Evolutionary conservation across 352 stramenopile genomes (phyloP).

Genomic region (Halophytophthora batemanensis): DNA sequence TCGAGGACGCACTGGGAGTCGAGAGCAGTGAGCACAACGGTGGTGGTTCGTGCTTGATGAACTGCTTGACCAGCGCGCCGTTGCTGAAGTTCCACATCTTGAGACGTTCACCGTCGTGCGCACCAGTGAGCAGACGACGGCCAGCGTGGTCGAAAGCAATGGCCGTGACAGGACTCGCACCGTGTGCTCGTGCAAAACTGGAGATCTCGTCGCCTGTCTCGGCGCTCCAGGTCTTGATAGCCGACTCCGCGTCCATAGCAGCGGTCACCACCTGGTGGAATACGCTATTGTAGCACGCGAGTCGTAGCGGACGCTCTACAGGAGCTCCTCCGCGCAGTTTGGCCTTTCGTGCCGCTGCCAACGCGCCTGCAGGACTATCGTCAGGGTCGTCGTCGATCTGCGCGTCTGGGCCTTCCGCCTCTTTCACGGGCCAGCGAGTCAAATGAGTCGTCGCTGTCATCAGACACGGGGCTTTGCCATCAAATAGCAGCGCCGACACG

Average conservation of each 20-base stretch:
- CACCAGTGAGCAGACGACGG: slow-evolving; percentile 73
- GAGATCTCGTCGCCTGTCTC: slow-evolving; percentile 83
- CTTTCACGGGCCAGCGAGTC: slow-evolving; percentile 66
- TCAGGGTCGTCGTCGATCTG: slow-evolving; percentile 37
- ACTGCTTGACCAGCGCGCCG: slow-evolving; percentile 79
- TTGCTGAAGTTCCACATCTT: slow-evolving; percentile 93
- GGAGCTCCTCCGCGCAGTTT: slow-evolving; percentile 10
- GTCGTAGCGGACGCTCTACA: slow-evolving; percentile 32
- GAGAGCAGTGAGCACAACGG: slow-evolving; percentile 21
- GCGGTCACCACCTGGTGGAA: slow-evolving; percentile 85
- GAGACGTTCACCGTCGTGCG: slow-evolving; percentile 69
- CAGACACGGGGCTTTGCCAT: slow-evolving; percentile 60
- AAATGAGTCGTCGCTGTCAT: slow-evolving; percentile 70
- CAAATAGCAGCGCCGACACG: slow-evolving; percentile 65
- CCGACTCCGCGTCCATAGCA: slow-evolving; percentile 65
- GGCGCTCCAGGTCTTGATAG: slow-evolving; percentile 84
- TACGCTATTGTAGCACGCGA: slow-evolving; percentile 75
- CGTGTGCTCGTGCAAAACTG: slow-evolving; percentile 71
- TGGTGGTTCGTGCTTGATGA: slow-evolving; percentile 57
- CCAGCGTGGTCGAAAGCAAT: slow-evolving; percentile 83
- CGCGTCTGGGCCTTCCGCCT: slow-evolving; percentile 29
- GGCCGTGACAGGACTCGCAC: slow-evolving; percentile 64
- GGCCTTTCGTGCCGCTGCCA: slow-evolving; percentile 3
- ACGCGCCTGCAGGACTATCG: slow-evolving; percentile 20
- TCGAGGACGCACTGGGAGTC: slow-evolving; percentile 17